Base-by-base conservation (phyloP, 345 rosid species). In the Heritiera fomes region DNA sequence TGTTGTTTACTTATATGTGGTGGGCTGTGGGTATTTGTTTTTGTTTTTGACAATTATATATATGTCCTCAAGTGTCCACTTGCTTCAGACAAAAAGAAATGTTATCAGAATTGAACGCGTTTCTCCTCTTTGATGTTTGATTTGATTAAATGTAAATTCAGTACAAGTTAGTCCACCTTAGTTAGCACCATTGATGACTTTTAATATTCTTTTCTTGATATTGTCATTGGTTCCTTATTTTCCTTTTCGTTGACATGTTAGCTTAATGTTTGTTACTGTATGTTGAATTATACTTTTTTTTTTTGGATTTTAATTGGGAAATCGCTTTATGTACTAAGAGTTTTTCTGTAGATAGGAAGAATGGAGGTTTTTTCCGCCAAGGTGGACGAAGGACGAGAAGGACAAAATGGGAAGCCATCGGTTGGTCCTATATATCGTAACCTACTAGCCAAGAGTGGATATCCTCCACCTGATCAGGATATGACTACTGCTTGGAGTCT, bases 381-480 rank as follows among this genome's bases (percentile, higher is more conserved):
- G 81, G 97, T 93, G 23, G 95, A 88, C 85, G 97, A 91, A 50
- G 99, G 95, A 46, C 90, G 73, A 52, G 88, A 89, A 82, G 99
- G 95, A 20, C 73, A 45, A 73, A 89, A 92, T 63, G 97, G 98
- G 72, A 88, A 89, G 81, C 94, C 89, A 23, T 87, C 99, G 0
- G 87, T 93, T 73, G 99, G 98, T 52, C 98, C 99, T 17, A 86
- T 93, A 50, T 92, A 89, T 71, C 94, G 99, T 30, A 93, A 89
- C 86, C 81, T 88, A 38, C 83, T 96, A 7, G 83, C 98, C 53
- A 84, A 84, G 78, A 65, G 89, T 59, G 92, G 82, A 5, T 96
- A 87, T 62, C 98, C 98, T 82, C 90, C 94, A 0, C 52, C 78
- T 18, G 92, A 87, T 80, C 68, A 83, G 2, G 82, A 85, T 40